Conservation (phyloP, 2,329 filamentous ascomycete genomes). For the Aspergillus alliaceus region DNA sequence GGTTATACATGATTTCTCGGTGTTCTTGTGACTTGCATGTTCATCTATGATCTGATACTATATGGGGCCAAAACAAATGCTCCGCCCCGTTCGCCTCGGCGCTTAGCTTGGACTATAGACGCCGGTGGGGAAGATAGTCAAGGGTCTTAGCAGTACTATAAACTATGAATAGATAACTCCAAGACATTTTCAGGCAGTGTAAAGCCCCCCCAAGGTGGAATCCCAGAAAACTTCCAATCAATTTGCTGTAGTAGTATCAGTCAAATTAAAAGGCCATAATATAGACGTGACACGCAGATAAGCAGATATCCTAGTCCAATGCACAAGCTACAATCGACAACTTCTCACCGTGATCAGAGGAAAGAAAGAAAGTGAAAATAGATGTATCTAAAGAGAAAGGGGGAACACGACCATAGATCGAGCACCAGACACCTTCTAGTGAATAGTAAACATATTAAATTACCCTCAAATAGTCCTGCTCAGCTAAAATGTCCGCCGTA, state of each 20-base stretch:
- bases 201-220: too few species aligned
- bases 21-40: neutral
- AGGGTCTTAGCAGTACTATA: neutral
- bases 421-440: neutral
- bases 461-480: slow-evolving; percentile 15
- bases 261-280: too few species aligned
- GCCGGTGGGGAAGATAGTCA: neutral
- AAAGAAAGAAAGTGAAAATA: neutral
- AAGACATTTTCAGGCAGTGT: neutral
- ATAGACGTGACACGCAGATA: neutral
- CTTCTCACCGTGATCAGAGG: neutral
- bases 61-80: neutral
- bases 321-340: neutral
- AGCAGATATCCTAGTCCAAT: neutral
- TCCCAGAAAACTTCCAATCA: neutral
- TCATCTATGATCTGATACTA: neutral
- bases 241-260: neutral
- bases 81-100: neutral
- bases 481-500: slow-evolving; percentile 4
- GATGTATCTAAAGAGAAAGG: neutral
- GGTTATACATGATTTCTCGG: neutral
- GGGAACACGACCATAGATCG: neutral
- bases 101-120: neutral
- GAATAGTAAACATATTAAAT: slow-evolving; percentile 15
- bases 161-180: neutral